Percentiles rank a stretch among this genome's conserved stretches.
phyloP scores from a whole-genome alignment of 345 rosid species.

The Trapa incisa region DNA sequence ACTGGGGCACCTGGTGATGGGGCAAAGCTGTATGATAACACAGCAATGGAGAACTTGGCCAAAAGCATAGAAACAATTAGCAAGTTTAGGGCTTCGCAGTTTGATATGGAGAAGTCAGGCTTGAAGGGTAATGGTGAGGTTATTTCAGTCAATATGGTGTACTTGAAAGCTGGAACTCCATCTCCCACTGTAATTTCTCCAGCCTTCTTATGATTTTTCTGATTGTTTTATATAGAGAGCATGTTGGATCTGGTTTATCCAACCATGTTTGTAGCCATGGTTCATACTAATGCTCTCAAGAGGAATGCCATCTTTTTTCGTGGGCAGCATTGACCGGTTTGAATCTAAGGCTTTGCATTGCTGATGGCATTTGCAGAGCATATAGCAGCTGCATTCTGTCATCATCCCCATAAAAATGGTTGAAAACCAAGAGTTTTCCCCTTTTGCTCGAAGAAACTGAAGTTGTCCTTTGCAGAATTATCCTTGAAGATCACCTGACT shows the following conservation, averaged over 20 bases:
- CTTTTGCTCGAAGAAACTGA: background rate
- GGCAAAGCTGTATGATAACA: slow-evolving; percentile 79
- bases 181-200: slow-evolving; percentile 64
- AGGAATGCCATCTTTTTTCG: background rate
- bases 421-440: background rate
- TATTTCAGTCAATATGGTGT: slow-evolving; percentile 65
- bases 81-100: slow-evolving; percentile 85
- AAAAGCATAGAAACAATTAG: slow-evolving; percentile 72
- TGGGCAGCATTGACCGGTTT: background rate
- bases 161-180: slow-evolving; percentile 88
- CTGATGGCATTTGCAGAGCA: background rate
- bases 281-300: background rate
- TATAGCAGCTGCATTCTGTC: background rate
- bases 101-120: slow-evolving; percentile 79
- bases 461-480: background rate
- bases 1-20: slow-evolving; percentile 95
- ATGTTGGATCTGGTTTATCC: background rate
- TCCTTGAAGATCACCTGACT: background rate
- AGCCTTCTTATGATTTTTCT: background rate
- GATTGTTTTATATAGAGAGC: background rate
- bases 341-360: background rate
- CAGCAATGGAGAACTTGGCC: slow-evolving; percentile 82
- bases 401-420: background rate
- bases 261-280: background rate
- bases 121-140: slow-evolving; percentile 79